A percentile compares a stretch with the other conserved stretches of the same genome.
Evolutionary conservation across 495 filamentous ascomycete species (phyloP).

Genomic region (Aspergillus ellipticus): DNA sequence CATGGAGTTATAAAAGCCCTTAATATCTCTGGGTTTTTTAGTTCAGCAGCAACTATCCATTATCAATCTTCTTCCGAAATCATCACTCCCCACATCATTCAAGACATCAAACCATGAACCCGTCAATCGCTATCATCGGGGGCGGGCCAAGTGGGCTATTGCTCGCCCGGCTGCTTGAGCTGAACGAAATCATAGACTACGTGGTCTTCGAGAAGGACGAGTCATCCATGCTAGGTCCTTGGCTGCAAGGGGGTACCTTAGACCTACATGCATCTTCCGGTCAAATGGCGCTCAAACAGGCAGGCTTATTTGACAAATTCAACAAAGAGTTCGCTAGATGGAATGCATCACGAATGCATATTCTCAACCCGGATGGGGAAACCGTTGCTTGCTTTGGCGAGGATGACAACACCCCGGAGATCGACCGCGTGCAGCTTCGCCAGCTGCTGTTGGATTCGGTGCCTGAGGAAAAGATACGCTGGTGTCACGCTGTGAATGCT

Average conservation of each 20-base stretch:
- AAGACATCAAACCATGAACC: neutral
- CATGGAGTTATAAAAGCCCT: neutral
- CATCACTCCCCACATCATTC: neutral
- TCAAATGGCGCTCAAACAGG: conserved; percentile 47
- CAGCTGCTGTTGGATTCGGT: conserved; percentile 42
- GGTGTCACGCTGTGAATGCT: conserved; percentile 28
- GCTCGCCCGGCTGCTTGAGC: conserved; percentile 49
- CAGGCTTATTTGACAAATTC: conserved; percentile 47
- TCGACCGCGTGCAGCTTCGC: conserved; percentile 41
- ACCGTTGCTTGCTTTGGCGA: conserved; percentile 7
- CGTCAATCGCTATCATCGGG: conserved; percentile 50
- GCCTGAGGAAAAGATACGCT: conserved; percentile 30
- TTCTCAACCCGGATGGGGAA: conserved; percentile 6
- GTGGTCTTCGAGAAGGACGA: conserved; percentile 49
- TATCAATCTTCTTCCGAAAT: too few relatives aligned
- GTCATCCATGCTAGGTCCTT: conserved; percentile 10
- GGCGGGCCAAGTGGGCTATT: conserved; percentile 52
- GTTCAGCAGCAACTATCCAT: too few relatives aligned
- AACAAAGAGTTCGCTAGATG: conserved; percentile 29
- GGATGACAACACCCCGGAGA: conserved; percentile 20
- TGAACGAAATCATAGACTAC: conserved; percentile 32
- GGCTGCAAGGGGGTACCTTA: conserved; percentile 47
- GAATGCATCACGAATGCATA: conserved; percentile 35
- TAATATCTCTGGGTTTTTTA: neutral
- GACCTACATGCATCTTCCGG: conserved; percentile 48